A percentile compares a stretch with the other conserved stretches of the same genome.
Evolutionary conservation across 140 eudicot species (phyloP).

Genomic region (Flaveria floridana): DNA sequence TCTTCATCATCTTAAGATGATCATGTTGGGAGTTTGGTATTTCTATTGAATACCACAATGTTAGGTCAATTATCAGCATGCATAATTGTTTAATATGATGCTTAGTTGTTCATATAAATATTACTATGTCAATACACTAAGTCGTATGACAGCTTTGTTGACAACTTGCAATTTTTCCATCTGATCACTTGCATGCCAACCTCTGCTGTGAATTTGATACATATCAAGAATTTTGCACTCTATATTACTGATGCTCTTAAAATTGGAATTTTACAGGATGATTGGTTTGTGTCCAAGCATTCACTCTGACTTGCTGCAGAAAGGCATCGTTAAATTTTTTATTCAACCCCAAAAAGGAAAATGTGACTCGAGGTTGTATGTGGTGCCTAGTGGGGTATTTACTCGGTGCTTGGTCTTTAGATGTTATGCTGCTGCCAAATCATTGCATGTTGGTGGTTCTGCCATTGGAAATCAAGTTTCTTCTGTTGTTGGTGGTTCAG

Average conservation of each 20-base stretch:
- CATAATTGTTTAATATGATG: background rate
- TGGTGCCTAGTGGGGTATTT: conserved; percentile 31
- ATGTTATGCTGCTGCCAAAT: conserved; percentile 43
- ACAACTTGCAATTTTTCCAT: background rate
- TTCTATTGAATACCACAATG: background rate
- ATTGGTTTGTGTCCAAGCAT: conserved; percentile 37
- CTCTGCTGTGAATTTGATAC: background rate
- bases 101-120: background rate
- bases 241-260: background rate
- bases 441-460: conserved; percentile 38
- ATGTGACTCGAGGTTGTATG: conserved; percentile 33
- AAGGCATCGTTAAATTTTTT: conserved; percentile 26
- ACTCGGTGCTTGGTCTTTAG: conserved; percentile 26
- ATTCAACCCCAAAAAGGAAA: conserved; percentile 30
- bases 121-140: background rate
- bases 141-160: background rate
- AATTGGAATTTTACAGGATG: conserved; percentile 43
- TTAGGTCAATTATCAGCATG: background rate
- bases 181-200: conserved; percentile 7
- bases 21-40: background rate
- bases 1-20: background rate
- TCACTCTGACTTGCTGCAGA: conserved; percentile 41
- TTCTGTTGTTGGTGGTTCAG: conserved; percentile 33
- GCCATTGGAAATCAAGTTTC: conserved; percentile 25
- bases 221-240: conserved; percentile 1